Percentiles rank a stretch among this genome's conserved stretches.
Evolutionary conservation across 495 filamentous ascomycete species (phyloP).

Genomic region (Aspergillus mulundensis): DNA sequence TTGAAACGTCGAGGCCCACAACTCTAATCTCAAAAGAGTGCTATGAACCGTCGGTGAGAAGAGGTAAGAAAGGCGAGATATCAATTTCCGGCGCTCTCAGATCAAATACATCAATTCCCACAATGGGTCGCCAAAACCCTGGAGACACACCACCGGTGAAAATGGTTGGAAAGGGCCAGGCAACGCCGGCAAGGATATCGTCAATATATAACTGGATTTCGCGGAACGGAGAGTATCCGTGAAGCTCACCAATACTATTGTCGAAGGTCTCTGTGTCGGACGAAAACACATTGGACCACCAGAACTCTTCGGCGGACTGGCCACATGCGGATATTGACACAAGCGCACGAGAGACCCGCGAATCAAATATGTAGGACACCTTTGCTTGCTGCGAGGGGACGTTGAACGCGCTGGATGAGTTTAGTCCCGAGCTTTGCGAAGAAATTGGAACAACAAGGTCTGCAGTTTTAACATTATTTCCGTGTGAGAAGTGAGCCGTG

Average conservation of each 20-base stretch:
- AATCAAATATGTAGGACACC: constrained; percentile 52
- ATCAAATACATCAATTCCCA: constrained; percentile 82
- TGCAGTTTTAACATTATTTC: constrained; percentile 47
- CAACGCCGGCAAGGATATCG: constrained; percentile 68
- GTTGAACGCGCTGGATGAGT: constrained; percentile 62
- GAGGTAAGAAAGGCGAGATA: constrained; percentile 70
- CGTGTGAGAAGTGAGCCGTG: constrained; percentile 64
- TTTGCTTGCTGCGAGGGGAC: constrained; percentile 64
- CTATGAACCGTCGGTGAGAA: constrained; percentile 57
- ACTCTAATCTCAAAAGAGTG: constrained; percentile 73
- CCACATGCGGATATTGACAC: constrained; percentile 75
- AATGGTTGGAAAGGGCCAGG: constrained; percentile 82
- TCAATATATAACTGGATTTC: constrained; percentile 82
- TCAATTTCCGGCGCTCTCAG: constrained; percentile 79
- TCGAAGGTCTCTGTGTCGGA: constrained; percentile 60
- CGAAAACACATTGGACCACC: constrained; percentile 79
- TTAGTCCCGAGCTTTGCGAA: constrained; percentile 45
- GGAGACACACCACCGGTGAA: constrained; percentile 87
- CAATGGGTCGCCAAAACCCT: constrained; percentile 77
- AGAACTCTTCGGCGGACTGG: constrained; percentile 79
- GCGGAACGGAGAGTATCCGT: constrained; percentile 73
- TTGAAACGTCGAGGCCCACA: constrained; percentile 53
- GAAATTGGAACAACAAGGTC: constrained; percentile 75
- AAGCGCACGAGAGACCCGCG: constrained; percentile 62
- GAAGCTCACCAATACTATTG: constrained; percentile 51